Evolutionary conservation across 495 filamentous ascomycete genomes (phyloP).

Genomic region (Tuber indicum): DNA sequence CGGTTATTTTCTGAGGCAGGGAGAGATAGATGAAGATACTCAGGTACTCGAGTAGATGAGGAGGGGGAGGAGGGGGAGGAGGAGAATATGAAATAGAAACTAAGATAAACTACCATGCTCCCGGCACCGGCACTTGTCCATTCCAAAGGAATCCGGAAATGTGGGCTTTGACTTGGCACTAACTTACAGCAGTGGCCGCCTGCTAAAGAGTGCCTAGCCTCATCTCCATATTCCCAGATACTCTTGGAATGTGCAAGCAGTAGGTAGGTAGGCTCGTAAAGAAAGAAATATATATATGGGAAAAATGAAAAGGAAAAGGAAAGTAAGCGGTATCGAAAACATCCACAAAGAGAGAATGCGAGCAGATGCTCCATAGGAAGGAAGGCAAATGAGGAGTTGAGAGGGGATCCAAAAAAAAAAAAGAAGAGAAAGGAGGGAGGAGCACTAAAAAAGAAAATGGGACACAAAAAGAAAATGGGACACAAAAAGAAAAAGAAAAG

Average conservation of each 20-base stretch:
- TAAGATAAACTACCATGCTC: conserved; percentile 3
- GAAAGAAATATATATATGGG: not conserved
- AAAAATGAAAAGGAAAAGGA: not conserved
- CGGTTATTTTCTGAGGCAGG: not conserved
- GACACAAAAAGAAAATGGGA: not conserved
- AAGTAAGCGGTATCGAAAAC: not conserved
- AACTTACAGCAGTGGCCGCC: not conserved
- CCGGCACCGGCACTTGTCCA: not conserved
- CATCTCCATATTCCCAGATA: not conserved
- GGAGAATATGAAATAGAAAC: conserved; percentile 1
- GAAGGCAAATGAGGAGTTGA: not conserved
- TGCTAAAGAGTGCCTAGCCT: not conserved
- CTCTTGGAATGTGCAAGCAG: not conserved
- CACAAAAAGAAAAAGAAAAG: not conserved
- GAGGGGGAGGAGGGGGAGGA: too few species aligned
- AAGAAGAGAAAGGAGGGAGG: not conserved
- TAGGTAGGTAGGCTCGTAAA: not conserved
- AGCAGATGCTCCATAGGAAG: not conserved
- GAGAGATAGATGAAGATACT: not conserved
- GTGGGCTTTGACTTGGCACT: not conserved
- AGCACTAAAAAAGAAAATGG: not conserved
- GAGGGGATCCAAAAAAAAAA: not conserved
- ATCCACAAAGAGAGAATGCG: conserved; percentile 3
- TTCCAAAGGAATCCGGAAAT: not conserved
- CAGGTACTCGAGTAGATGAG: not conserved